Conservation (phyloP, 768 basidiomycete species). For the Porphyrellus cyaneotinctus region DNA sequence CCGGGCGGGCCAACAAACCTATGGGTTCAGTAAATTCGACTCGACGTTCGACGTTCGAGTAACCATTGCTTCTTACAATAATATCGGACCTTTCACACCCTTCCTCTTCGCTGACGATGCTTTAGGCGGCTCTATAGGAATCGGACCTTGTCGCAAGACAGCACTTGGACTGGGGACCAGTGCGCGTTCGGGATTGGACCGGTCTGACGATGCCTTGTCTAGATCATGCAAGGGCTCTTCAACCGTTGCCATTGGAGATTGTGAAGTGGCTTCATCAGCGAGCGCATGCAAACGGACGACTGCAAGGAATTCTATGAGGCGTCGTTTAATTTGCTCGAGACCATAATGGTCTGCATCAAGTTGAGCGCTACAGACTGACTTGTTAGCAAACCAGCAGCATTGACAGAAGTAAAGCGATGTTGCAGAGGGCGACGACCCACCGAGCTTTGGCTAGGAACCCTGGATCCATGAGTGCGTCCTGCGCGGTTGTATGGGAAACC, state of each 20-base stretch:
- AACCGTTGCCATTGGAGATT: neutral
- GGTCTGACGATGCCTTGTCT: constrained; percentile 17
- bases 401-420: neutral
- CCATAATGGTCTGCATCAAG: constrained; percentile 92
- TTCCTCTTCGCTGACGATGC: constrained; percentile 24
- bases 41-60: neutral
- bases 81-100: constrained; percentile 64
- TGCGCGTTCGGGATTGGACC: constrained; percentile 22
- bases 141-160: constrained; percentile 11
- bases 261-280: constrained; percentile 14
- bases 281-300: constrained; percentile 61
- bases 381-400: neutral
- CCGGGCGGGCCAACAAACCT: constrained; percentile 91
- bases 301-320: constrained; percentile 88
- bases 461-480: constrained; percentile 43
- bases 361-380: constrained; percentile 38
- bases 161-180: constrained; percentile 16
- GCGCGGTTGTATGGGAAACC: constrained; percentile 18
- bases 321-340: constrained; percentile 86
- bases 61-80: constrained; percentile 44
- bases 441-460: constrained; percentile 69
- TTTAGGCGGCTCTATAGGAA: constrained; percentile 4
- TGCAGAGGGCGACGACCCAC: constrained; percentile 10
- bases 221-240: constrained; percentile 17
- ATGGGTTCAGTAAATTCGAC: neutral